Evolutionary conservation across 2,329 filamentous ascomycete genomes (phyloP).

Genomic region (Calonectria hongkongensis): DNA sequence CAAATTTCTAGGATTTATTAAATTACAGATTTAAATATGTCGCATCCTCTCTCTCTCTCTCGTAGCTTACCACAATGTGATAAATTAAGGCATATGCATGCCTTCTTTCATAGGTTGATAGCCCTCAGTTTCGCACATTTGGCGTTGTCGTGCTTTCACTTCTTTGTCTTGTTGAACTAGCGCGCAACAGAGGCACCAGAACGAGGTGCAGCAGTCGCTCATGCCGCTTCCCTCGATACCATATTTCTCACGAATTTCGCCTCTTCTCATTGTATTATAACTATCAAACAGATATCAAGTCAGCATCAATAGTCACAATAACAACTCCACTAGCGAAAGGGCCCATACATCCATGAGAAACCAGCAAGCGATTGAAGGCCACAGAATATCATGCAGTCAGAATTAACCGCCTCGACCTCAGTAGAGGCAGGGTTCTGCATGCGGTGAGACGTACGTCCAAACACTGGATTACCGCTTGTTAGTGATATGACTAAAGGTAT

Average conservation of each 20-base stretch:
- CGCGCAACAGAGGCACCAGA: constrained; percentile 40
- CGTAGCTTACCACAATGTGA: no score
- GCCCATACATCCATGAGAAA: constrained; percentile 4
- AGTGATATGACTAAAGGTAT: not conserved
- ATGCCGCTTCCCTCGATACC: constrained; percentile 37
- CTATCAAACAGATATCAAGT: not conserved
- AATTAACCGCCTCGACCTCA: not conserved
- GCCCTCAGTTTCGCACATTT: not conserved
- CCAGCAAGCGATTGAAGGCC: not conserved
- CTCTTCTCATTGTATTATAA: constrained; percentile 8
- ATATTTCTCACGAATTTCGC: constrained; percentile 31
- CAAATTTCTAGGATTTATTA: no score
- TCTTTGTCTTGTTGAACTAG: constrained; percentile 39
- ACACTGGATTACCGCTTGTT: not conserved
- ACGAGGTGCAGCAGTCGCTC: constrained; percentile 35
- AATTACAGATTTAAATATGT: no score
- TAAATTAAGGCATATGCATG: not conserved
- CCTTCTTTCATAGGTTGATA: not conserved
- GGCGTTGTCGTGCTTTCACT: constrained; percentile 22
- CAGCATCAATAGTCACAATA: not conserved
- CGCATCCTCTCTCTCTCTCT: no score
- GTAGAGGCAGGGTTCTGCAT: not conserved
- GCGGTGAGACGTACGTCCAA: not conserved
- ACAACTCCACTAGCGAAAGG: not conserved
- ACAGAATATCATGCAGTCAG: not conserved